Conservation (phyloP, 768 basidiomycete genomes). For the Peribolospora baueri region DNA sequence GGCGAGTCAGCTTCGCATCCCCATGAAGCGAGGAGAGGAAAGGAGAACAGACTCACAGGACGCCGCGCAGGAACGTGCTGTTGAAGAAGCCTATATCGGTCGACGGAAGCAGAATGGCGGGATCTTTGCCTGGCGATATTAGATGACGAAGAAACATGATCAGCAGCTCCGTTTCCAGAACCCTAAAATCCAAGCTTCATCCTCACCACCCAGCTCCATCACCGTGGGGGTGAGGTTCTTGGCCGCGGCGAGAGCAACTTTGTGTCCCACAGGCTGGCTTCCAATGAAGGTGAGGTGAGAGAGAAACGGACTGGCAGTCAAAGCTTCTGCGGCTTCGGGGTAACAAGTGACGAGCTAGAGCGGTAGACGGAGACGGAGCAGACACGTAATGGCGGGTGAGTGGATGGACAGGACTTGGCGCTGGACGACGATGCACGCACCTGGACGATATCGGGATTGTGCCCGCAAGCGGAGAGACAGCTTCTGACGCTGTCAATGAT, state of each 20-base stretch:
- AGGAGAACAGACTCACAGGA: conserved; percentile 40
- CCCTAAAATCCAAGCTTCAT: neutral
- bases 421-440: conserved; percentile 18
- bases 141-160: neutral
- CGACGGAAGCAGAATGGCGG: conserved; percentile 62
- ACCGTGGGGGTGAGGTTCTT: conserved; percentile 73
- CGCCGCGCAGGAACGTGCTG: conserved; percentile 66
- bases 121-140: conserved; percentile 47
- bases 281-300: conserved; percentile 68
- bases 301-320: conserved; percentile 52
- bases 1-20: neutral
- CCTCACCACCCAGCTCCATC: conserved; percentile 49
- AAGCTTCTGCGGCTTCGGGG: conserved; percentile 56
- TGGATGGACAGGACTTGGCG: no score
- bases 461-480: conserved; percentile 57
- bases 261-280: conserved; percentile 15
- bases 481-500: conserved; percentile 54
- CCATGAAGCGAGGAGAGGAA: neutral
- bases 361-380: neutral
- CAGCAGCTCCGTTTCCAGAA: neutral
- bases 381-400: neutral
- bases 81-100: conserved; percentile 61
- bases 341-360: conserved; percentile 54
- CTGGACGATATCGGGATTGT: conserved; percentile 69
- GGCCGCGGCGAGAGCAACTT: conserved; percentile 65